Evolutionary conservation across 768 basidiomycete species (phyloP), one percentile per base, ranked within the genome.

Genomic region (Mycena haematopus): DNA sequence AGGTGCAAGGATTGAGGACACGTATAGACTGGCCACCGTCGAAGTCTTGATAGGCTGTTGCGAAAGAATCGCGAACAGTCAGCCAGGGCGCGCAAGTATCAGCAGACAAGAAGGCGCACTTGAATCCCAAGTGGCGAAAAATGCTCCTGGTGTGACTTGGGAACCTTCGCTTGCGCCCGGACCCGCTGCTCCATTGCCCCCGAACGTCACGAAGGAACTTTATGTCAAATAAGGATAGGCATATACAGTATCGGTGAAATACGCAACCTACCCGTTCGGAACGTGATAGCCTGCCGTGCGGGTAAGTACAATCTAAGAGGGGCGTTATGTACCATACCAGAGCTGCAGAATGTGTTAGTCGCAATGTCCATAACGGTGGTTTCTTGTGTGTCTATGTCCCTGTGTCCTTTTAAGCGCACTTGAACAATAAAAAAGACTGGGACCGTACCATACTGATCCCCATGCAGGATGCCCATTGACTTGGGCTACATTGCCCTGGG

Each of bases 11-110:
- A 68, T 89, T 87, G 63, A 98, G 80, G 67, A 95, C 77, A 61
- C 95, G 91, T 69, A 96, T 93, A 35, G 90, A 81, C 52, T 82
- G 84, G 17, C 84, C 82, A 49, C 96, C 94, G 69, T 94, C 93
- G 62, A 86, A 92, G 73, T 96, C 89, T 53, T 86, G 75, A 72
- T 92, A 95, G 13, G 77, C n/a, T n/a, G n/a, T n/a, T n/a, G n/a
- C n/a, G n/a, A n/a, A n/a, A n/a, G n/a, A n/a, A n/a, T n/a, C n/a
- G n/a, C n/a, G n/a, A n/a, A n/a, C n/a, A n/a, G n/a, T n/a, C n/a
- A n/a, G n/a, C n/a, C n/a, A n/a, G n/a, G n/a, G n/a, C n/a, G n/a
- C n/a, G n/a, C n/a, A n/a, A n/a, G n/a, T n/a, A n/a, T n/a, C n/a
- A n/a, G n/a, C n/a, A n/a, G n/a, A n/a, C n/a, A n/a, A n/a, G n/a